Evolutionary conservation across 208 protist genomes (phyloP).

Genomic region (Leishmania arabica): DNA sequence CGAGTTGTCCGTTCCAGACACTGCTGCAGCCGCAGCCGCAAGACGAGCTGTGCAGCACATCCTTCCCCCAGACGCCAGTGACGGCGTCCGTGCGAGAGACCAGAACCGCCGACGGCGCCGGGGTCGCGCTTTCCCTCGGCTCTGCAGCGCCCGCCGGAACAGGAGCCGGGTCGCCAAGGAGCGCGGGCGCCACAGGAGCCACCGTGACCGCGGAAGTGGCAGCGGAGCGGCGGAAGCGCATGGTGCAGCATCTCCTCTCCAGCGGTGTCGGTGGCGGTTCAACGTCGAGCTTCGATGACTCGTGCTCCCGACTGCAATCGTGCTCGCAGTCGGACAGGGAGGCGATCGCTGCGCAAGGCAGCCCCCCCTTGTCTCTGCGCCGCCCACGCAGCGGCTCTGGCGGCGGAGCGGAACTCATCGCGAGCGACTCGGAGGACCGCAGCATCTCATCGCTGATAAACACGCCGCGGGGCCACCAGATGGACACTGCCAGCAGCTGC

Average conservation of each 20-base stretch:
- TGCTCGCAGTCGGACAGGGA: not conserved
- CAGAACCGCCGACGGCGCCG: not conserved
- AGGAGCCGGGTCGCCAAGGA: not conserved
- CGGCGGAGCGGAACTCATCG: not conserved
- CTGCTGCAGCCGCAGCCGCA: not conserved
- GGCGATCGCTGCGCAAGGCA: not conserved
- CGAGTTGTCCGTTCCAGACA: not conserved
- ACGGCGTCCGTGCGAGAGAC: not conserved
- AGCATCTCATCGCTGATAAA: slow-evolving; percentile 7
- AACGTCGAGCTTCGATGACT: not conserved
- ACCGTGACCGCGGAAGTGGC: not conserved
- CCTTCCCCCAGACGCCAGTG: not conserved
- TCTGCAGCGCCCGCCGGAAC: not conserved
- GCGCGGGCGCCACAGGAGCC: not conserved
- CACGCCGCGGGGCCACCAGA: slow-evolving; percentile 11
- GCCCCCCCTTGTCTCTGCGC: not conserved
- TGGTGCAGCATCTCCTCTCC: slow-evolving; percentile 7
- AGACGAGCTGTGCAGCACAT: not conserved
- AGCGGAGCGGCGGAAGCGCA: not conserved
- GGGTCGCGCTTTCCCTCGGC: not conserved
- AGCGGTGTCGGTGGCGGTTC: not conserved
- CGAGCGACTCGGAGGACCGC: slow-evolving; percentile 17
- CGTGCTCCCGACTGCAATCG: not conserved
- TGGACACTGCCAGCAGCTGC: not conserved
- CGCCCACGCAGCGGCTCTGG: not conserved